Conservation (phyloP, 768 basidiomycete genomes). For the Inosperma sp. region DNA sequence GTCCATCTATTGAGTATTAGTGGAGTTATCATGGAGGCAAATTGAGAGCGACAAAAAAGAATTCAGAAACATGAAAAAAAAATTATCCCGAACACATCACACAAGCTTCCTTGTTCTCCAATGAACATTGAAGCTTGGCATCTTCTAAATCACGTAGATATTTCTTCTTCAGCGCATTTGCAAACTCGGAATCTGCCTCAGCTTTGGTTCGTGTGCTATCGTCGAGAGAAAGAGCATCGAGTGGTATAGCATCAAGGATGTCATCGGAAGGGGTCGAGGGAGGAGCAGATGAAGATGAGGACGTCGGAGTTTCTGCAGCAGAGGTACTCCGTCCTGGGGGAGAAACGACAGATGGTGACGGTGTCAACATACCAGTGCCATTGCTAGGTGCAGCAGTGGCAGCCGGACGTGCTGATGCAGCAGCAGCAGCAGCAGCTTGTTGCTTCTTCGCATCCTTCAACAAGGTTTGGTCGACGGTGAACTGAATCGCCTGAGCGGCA, state of each 20-base stretch:
- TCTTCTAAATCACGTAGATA: constrained; percentile 74
- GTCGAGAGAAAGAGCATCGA: constrained; percentile 40
- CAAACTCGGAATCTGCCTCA: constrained; percentile 65
- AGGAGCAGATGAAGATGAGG: constrained; percentile 15
- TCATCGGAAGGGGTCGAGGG: constrained; percentile 23
- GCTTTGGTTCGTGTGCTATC: constrained; percentile 51
- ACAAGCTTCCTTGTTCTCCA: constrained; percentile 94
- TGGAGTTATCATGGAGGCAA: no score
- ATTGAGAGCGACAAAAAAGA: not conserved
- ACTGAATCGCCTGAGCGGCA: constrained; percentile 94
- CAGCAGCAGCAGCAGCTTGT: constrained; percentile 28
- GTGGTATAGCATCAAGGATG: constrained; percentile 17
- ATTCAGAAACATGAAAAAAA: not conserved
- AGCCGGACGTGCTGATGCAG: constrained; percentile 13
- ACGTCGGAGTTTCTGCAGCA: constrained; percentile 16
- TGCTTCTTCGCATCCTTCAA: constrained; percentile 62
- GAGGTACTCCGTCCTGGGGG: constrained; percentile 27
- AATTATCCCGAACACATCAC: constrained; percentile 82
- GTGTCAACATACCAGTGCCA: constrained; percentile 3
- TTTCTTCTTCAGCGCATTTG: constrained; percentile 68
- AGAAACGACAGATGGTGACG: constrained; percentile 25
- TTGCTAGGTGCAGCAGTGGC: constrained; percentile 21
- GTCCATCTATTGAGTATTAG: not conserved
- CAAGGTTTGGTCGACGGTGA: constrained; percentile 85
- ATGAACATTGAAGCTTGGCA: constrained; percentile 74